A percentile compares a stretch with the other conserved stretches of the same genome.
These are phyloP conservation scores for Sphagnurus paluster DNA, from an alignment of 1,284 basidiomycete genomes.

Conservation along the genomic window DNA sequence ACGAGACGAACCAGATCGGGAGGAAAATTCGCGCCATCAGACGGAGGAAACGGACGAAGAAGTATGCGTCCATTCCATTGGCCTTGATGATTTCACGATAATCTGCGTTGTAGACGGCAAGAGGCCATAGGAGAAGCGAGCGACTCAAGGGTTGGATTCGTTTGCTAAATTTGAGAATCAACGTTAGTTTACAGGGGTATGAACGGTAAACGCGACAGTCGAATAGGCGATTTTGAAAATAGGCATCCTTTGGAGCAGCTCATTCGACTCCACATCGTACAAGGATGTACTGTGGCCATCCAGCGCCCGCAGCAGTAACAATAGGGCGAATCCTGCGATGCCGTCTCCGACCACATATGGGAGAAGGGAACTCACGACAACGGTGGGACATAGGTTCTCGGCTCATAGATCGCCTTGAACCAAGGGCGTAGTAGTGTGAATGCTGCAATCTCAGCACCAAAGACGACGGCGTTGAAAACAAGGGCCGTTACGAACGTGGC, in stretches of 20 bases:
- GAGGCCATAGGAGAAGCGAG: conserved; percentile 58
- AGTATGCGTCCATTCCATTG: conserved; percentile 93
- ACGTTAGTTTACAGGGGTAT: conserved; percentile 5
- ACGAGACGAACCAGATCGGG: conserved; percentile 81
- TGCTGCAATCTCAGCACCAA: conserved; percentile 61
- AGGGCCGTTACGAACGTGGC: conserved; percentile 77
- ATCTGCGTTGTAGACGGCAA: conserved; percentile 56
- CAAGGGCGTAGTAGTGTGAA: conserved; percentile 73
- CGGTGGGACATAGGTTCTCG: conserved; percentile 64
- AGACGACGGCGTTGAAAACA: conserved; percentile 69
- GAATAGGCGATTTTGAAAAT: too few relatives aligned
- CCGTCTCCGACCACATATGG: too few relatives aligned
- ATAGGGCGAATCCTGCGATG: too few relatives aligned
- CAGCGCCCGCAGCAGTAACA: too few relatives aligned
- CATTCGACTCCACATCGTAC: too few relatives aligned
- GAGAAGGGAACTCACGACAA: conserved; percentile 41
- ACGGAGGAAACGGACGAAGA: conserved; percentile 88
- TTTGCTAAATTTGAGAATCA: conserved; percentile 42
- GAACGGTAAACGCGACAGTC: background rate
- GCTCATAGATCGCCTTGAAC: conserved; percentile 81
- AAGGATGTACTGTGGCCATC: background rate
- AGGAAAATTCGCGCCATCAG: conserved; percentile 80
- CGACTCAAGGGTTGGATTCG: conserved; percentile 49
- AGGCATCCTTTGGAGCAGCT: too few relatives aligned
- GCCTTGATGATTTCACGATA: conserved; percentile 61